Base-by-base conservation (phyloP, 73 alveolate genomes). In the Breviolum minutum region DNA sequence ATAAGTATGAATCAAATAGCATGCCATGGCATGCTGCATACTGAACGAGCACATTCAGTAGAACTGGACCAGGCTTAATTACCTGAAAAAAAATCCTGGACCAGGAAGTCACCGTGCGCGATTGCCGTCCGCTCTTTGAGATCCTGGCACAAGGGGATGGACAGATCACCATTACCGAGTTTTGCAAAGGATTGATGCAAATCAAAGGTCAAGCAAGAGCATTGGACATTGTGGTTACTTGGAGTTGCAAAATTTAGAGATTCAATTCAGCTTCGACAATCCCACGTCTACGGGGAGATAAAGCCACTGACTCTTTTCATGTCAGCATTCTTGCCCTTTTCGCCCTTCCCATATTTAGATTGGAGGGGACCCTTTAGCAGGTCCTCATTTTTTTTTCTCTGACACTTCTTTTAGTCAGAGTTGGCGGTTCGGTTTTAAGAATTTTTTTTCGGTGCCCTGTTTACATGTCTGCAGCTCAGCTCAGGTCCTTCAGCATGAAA, bases 131-230 rank as follows among this genome's bases (percentile, higher is more conserved):
- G 54, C 61, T 85, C 19, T 85, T 85, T 27, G 94, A 85, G 73
- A 85, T 85, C 70, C 79, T 85, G 17, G 27, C 94, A 8, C 79
- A 85, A n/a, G 94, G 94, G 32, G 94, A 85, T 30, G 94, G 94
- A 20, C 94, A 26, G 77, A 85, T 85, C 64, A 85, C 94, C 79
- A 85, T 85, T 66, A 62, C 94, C 60, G 94, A 85, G 80, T 85
- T 85, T 30, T 85, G 94, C 94, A 85, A 85, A n/a, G 94, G 94
- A 6, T 66, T 85, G 63, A 85, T 85, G 94, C 94, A 85, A 77
- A 63, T 85, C 48, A 85, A 85, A 62, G 94, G 94, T 13, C 94
- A 85, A 30, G 94, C 94, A 11, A 79, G 94, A 11, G 94, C 94
- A 13, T 77, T 85, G 79, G 94, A 85, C 94, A 85, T 85, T 66